phyloP scores from a whole-genome alignment of 2,329 filamentous ascomycete genomes.

The Cercospora beticola region DNA sequence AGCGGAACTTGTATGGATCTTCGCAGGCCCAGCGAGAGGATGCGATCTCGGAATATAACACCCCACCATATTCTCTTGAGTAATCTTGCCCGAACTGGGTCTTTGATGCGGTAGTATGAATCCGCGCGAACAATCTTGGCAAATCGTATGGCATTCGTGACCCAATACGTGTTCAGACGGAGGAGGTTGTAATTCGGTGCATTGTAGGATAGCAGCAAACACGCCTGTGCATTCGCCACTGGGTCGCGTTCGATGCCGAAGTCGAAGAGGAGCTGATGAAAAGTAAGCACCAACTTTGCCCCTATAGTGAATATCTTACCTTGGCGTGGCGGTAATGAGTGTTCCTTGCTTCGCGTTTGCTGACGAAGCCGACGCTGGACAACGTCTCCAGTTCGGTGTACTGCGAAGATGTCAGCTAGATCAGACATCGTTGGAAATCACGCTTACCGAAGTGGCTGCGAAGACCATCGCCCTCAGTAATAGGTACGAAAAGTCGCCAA shows the following conservation, averaged over 20 bases:
- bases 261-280: slow-evolving; percentile 24
- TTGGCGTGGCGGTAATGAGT: slow-evolving; percentile 26
- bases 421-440: background rate
- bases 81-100: slow-evolving; percentile 19
- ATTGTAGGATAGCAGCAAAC: slow-evolving; percentile 24
- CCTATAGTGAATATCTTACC: background rate
- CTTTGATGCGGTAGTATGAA: slow-evolving; percentile 22
- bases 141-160: slow-evolving; percentile 27
- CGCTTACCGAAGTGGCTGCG: slow-evolving; percentile 21
- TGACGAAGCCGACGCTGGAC: slow-evolving; percentile 24
- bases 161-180: slow-evolving; percentile 27
- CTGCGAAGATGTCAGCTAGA: slow-evolving; percentile 12
- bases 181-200: slow-evolving; percentile 27
- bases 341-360: slow-evolving; percentile 26
- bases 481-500: slow-evolving; percentile 17
- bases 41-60: slow-evolving; percentile 26
- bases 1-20: slow-evolving; percentile 21
- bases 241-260: slow-evolving; percentile 26
- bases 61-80: slow-evolving; percentile 29
- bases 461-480: slow-evolving; percentile 24
- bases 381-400: slow-evolving; percentile 23
- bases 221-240: slow-evolving; percentile 24
- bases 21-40: slow-evolving; percentile 24
- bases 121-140: slow-evolving; percentile 24
- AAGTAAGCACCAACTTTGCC: background rate